Evolutionary conservation across 192 early-diverging fungal genomes (phyloP).

Genomic region (Dispira parvispora): DNA sequence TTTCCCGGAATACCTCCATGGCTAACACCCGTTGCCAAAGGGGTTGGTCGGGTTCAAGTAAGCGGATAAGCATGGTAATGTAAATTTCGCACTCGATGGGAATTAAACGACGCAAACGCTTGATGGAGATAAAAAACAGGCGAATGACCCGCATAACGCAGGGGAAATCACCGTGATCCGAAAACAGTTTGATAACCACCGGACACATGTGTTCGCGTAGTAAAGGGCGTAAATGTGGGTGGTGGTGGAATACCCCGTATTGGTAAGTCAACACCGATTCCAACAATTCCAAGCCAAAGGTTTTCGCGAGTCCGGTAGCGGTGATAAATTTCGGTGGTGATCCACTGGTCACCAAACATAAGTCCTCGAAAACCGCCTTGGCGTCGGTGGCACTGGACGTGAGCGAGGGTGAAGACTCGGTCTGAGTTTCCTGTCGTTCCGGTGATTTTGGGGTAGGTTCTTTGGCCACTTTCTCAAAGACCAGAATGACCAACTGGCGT

Average conservation of each 20-base stretch:
- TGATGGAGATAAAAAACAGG: constrained; percentile 61
- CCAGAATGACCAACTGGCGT: constrained; percentile 62
- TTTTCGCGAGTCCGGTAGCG: constrained; percentile 32
- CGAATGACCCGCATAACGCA: constrained; percentile 68
- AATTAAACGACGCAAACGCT: constrained; percentile 25
- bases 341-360: constrained; percentile 61
- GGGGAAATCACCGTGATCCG: constrained; percentile 62
- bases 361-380: constrained; percentile 46
- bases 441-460: constrained; percentile 18
- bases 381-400: constrained; percentile 7
- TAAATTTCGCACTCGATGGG: constrained; percentile 87
- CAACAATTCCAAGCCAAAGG: constrained; percentile 80
- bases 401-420: not conserved
- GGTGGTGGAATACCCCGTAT: constrained; percentile 56
- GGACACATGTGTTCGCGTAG: constrained; percentile 78
- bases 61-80: constrained; percentile 68
- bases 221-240: constrained; percentile 48
- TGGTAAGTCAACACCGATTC: constrained; percentile 78
- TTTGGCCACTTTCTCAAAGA: constrained; percentile 65
- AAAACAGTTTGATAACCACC: constrained; percentile 78
- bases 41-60: constrained; percentile 61
- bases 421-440: not conserved
- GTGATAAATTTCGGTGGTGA: constrained; percentile 47
- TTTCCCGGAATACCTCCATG: constrained; percentile 59
- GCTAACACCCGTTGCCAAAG: constrained; percentile 66